phyloP scores from a whole-genome alignment of 1,284 basidiomycete species.

The Melanopsichium pennsylvanicum region DNA sequence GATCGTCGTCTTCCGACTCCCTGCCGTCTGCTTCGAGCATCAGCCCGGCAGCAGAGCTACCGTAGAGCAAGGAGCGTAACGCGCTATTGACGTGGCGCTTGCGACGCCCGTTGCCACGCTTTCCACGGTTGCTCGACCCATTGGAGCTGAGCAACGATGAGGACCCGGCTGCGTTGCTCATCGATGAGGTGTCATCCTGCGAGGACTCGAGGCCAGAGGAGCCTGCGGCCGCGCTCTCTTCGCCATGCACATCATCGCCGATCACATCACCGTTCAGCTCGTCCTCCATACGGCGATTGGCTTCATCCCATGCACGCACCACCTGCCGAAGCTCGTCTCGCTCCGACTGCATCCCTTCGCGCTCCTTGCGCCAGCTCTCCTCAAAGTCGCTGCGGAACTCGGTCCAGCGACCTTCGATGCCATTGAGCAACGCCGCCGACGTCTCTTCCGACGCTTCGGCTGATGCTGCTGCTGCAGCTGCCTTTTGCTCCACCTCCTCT shows the following conservation, averaged over 20 bases:
- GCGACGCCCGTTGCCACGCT: constrained; percentile 18
- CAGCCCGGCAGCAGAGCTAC: constrained; percentile 28
- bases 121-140: constrained; percentile 10
- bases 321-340: constrained; percentile 78
- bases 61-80: constrained; percentile 47
- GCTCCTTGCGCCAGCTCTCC: constrained; percentile 69
- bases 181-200: constrained; percentile 2
- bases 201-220: constrained; percentile 1
- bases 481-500: constrained; percentile 51
- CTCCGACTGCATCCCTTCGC: constrained; percentile 83
- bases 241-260: constrained; percentile 1
- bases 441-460: constrained; percentile 15
- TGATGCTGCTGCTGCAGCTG: constrained; percentile 7
- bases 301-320: constrained; percentile 82
- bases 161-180: constrained; percentile 2
- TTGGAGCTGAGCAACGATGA: neutral
- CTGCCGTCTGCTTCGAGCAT: constrained; percentile 12
- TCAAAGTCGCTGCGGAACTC: constrained; percentile 68
- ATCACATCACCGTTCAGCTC: constrained; percentile 25
- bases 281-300: constrained; percentile 68
- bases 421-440: constrained; percentile 42
- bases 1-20: constrained; percentile 30
- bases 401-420: constrained; percentile 81
- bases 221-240: constrained; percentile 3
- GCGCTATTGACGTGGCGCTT: constrained; percentile 52